Evolutionary conservation across 345 rosid genomes (phyloP).

Genomic region (Salix purpurea): DNA sequence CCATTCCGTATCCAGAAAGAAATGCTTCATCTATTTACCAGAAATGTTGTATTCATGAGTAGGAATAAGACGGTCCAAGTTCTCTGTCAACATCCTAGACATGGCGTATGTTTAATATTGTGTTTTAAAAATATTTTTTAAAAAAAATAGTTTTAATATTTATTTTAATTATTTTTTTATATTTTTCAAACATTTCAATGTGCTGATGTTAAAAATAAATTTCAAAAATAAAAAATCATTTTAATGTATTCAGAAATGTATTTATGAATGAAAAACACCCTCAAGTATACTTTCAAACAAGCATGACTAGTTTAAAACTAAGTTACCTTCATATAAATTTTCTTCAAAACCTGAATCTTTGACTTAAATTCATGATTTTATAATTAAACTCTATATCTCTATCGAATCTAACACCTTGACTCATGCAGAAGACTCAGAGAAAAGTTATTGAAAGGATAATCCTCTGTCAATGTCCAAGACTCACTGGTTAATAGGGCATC

Average conservation of each 20-base stretch:
- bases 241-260: no score
- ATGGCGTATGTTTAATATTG: no score
- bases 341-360: not conserved
- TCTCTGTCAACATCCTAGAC: not conserved
- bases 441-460: not conserved
- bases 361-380: not conserved
- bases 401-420: not conserved
- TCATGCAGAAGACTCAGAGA: not conserved
- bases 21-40: not conserved
- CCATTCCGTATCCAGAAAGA: not conserved
- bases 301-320: not conserved
- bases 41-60: not conserved
- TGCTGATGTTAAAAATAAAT: no score
- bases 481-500: not conserved
- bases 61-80: no score
- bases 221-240: no score
- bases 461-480: not conserved
- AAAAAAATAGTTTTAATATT: no score
- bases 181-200: no score
- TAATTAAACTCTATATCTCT: not conserved
- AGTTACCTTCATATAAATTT: not conserved
- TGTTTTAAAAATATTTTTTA: no score
- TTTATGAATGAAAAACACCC: no score
- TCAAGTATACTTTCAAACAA: no score
- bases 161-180: no score